Base-by-base conservation (phyloP, 306 rosid species). In the Lupinus albus region DNA sequence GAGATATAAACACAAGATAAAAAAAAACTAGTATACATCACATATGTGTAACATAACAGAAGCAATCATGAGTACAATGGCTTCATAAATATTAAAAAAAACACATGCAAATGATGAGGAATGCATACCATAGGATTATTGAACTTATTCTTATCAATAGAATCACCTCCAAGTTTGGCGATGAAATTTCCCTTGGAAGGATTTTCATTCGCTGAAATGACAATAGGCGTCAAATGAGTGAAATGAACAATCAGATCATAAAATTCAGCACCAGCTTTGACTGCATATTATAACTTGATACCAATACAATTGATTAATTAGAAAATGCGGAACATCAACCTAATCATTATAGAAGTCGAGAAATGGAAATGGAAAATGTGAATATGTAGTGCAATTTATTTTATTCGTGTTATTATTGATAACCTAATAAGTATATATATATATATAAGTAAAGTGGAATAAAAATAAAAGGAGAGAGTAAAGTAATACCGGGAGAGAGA, bases 141-240 rank as follows among this genome's bases (percentile, higher is more conserved):
- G 48, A 89, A 75, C 72, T 78, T 84, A 44, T 83, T 77, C 72
- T 78, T 84, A 44, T 83, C 81, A 44, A 83, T 64, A 44, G 87
- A 80, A 76, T 86, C 87, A 11, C 83, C 85, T 55, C 89, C 97
- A 55, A 90, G 92, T 52, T 64, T 79, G 75, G 84, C 85, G 87
- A 81, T 79, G 2, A 87, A 38, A 67, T 82, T 79, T 61, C 36
- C 85, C 75, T 78, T 75, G 84, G 83, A 83, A 68, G 92, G 75
- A 60, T 81, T 81, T 70, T 85, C 95, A 49, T 81, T 63, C 59
- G 88, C 96, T 94, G 89, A 48, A 73, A 76, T n/a, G 21, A 20
- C 72, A 69, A 7, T 6, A 6, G 4, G 21, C 8, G 14, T 30
- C 49, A 48, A 45, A 20, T 20, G 25, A 20, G 25, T 20, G 1